Percentiles rank a stretch among this genome's conserved stretches.
Conservation (phyloP, 2,329 filamentous ascomycete species). For the Apiospora sp. region DNA sequence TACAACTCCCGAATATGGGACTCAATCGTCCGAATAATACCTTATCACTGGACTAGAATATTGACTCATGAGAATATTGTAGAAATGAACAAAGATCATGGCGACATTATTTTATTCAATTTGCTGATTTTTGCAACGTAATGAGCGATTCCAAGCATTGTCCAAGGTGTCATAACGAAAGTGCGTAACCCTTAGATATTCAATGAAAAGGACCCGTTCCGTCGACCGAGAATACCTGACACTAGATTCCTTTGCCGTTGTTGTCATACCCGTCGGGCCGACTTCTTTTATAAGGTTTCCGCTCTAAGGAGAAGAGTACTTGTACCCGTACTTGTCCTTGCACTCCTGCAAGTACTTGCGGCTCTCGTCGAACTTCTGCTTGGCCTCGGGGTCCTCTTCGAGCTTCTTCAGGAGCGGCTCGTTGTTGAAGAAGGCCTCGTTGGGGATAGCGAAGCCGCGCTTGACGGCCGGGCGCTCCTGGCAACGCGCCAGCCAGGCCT, state of each 20-base stretch:
- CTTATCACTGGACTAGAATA: not conserved
- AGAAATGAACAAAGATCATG: no score
- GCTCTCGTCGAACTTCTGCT: constrained; percentile 49
- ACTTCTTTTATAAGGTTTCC: not conserved
- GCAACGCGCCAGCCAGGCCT: constrained; percentile 73
- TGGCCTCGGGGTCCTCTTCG: constrained; percentile 56
- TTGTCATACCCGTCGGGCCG: no score
- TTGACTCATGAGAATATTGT: no score
- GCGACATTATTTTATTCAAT: no score
- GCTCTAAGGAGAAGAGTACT: constrained; percentile 52
- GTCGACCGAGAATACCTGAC: not conserved
- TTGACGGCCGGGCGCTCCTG: constrained; percentile 65
- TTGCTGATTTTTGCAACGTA: not conserved
- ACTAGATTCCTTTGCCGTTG: not conserved
- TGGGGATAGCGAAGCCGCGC: constrained; percentile 70
- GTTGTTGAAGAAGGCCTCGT: constrained; percentile 50
- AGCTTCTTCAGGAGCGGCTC: constrained; percentile 48
- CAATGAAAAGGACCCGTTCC: not conserved
- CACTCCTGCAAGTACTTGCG: constrained; percentile 46
- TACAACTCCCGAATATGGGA: not conserved
- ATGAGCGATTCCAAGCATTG: not conserved
- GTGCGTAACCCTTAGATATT: not conserved
- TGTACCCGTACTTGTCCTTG: constrained; percentile 57
- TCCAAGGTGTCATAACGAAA: not conserved
- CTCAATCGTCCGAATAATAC: not conserved